Base-by-base conservation (phyloP, 73 alveolate genomes). In the Paramecium bursaria region DNA sequence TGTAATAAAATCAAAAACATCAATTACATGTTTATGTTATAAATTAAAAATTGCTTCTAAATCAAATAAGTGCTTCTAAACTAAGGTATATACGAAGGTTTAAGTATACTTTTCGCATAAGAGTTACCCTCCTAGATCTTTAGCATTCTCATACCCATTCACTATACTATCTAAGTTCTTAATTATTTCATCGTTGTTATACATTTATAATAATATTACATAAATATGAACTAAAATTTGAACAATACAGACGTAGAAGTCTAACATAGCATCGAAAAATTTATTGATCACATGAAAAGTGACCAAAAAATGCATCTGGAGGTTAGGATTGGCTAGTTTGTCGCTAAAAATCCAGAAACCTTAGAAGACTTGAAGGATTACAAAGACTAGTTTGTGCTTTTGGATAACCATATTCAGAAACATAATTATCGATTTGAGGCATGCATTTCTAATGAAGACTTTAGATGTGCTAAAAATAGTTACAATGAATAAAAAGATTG, bases 141-240 rank as follows among this genome's bases (percentile, higher is more conserved):
- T 67, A 25, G 26, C 15, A 67, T 67, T 67, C 23, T 39, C 14
- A 23, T 67, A 67, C 14, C 44, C 44, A 14, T 33, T 47, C 22
- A 67, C 82, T 7, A 67, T 67, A 26, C 17, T 44, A 35, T 67
- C 82, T 29, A 67, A 42, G 35, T 67, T 31, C 55, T 67, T 25
- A 19, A 67, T 42, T 30, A 67, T 67, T 67, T 67, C 82, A 67
- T 67, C 82, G 82, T 67, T 67, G 76, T 57, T 57, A 57, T 57
- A 30, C 76, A 57, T 57, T 57, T 7, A 7, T 39, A 39, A 39
- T n/a, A n/a, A n/a, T n/a, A n/a, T n/a, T n/a, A n/a, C n/a, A n/a
- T n/a, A n/a, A n/a, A n/a, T n/a, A n/a, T n/a, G n/a, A n/a, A n/a
- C n/a, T n/a, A n/a, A n/a, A n/a, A n/a, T n/a, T n/a, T n/a, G n/a